Evolutionary conservation across 306 rosid genomes (phyloP).

Genomic region (Erythrophleum fordii): DNA sequence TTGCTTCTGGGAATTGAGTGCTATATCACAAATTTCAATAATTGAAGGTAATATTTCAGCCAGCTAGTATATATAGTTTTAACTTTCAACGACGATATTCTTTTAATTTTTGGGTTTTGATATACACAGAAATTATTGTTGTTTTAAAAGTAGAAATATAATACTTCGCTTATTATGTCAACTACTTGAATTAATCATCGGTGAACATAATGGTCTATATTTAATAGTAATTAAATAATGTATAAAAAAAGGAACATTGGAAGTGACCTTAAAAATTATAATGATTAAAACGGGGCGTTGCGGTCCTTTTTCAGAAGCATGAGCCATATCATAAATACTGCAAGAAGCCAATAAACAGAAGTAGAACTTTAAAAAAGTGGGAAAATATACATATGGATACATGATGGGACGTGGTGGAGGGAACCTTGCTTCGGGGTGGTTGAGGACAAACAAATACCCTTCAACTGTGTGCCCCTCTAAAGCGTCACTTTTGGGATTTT

Average conservation of each 20-base stretch:
- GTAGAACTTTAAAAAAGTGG: not conserved
- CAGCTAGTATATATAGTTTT: not conserved
- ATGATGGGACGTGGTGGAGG: not conserved
- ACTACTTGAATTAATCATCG: not conserved
- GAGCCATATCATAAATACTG: not conserved
- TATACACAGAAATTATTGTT: not conserved
- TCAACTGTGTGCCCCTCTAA: constrained; percentile 32
- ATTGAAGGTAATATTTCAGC: not conserved
- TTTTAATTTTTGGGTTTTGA: not conserved
- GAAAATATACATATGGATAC: not conserved
- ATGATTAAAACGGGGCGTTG: not conserved
- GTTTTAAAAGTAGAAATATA: not conserved
- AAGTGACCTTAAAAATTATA: not conserved
- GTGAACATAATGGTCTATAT: not conserved
- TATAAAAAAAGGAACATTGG: too few relatives aligned
- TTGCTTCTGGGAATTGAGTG: not conserved
- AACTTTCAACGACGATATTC: not conserved
- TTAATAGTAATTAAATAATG: not conserved
- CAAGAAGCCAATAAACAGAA: not conserved
- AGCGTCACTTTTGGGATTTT: constrained; percentile 7
- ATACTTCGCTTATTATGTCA: not conserved
- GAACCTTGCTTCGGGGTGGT: constrained; percentile 13
- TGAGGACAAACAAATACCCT: not conserved
- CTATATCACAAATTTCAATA: not conserved
- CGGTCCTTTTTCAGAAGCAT: not conserved